Conservation (phyloP, 2,329 filamentous ascomycete genomes). For the Taxawa tesnikishii region DNA sequence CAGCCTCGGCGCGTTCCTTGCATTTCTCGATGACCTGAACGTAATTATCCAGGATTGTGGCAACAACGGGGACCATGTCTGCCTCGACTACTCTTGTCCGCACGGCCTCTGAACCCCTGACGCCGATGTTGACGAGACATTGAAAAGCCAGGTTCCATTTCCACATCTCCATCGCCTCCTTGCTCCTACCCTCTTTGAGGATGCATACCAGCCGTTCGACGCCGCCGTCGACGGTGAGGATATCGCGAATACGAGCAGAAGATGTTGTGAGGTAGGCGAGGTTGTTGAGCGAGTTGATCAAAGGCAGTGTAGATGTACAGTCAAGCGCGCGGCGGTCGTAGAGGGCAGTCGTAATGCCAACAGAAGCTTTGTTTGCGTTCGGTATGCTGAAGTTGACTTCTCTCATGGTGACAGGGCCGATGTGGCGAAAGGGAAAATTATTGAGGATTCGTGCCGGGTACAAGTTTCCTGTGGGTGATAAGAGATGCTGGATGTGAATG, state of each 20-base stretch:
- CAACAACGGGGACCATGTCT: slow-evolving; percentile 98
- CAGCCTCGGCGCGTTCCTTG: slow-evolving; percentile 44
- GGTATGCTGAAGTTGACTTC: slow-evolving; percentile 99
- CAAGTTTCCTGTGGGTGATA: no score
- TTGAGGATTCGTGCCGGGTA: no score
- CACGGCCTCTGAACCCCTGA: slow-evolving; percentile 86
- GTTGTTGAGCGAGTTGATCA: slow-evolving; percentile 98
- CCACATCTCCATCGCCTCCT: slow-evolving; percentile 99
- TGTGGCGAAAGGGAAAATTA: no score
- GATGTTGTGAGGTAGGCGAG: slow-evolving; percentile 97
- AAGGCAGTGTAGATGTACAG: slow-evolving; percentile 90
- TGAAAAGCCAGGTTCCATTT: slow-evolving; percentile 99
- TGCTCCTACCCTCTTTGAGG: slow-evolving; percentile 90
- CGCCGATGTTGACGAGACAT: slow-evolving; percentile 97
- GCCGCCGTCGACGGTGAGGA: slow-evolving; percentile 95
- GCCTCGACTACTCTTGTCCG: slow-evolving; percentile 93
- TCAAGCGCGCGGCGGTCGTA: slow-evolving; percentile 96
- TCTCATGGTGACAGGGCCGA: slow-evolving; percentile 58
- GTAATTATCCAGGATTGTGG: slow-evolving; percentile 96
- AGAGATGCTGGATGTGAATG: no score
- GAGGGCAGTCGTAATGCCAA: slow-evolving; percentile 94
- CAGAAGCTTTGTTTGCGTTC: slow-evolving; percentile 98
- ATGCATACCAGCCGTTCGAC: slow-evolving; percentile 96
- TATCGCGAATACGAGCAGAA: slow-evolving; percentile 92
- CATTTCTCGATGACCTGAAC: slow-evolving; percentile 91